Evolutionary conservation across 2,329 filamentous ascomycete genomes (phyloP).

Genomic region (Fusarium xylarioides): DNA sequence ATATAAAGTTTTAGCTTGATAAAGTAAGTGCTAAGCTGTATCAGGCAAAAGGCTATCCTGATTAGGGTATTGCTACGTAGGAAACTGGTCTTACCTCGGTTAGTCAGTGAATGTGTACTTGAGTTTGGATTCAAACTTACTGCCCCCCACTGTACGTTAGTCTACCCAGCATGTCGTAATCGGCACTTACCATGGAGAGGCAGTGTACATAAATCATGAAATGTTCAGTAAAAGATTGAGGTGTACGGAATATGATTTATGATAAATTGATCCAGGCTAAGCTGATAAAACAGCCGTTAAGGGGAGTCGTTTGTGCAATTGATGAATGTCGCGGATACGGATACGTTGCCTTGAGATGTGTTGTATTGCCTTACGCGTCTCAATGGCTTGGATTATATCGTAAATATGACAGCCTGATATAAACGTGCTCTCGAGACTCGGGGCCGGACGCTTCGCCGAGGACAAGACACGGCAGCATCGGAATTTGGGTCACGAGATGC

Average conservation of each 20-base stretch:
- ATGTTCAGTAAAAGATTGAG: not conserved
- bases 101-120: too few relatives aligned
- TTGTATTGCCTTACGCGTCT: conserved; percentile 13
- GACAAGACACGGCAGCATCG: conserved; percentile 7
- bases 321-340: conserved; percentile 18
- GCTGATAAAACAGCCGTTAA: conserved; percentile 5
- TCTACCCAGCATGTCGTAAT: not conserved
- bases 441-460: not conserved
- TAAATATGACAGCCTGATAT: not conserved
- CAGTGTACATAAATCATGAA: not conserved
- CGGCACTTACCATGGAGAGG: not conserved
- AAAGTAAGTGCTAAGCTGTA: too few relatives aligned
- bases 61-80: too few relatives aligned
- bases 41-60: too few relatives aligned
- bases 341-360: conserved; percentile 22
- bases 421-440: not conserved
- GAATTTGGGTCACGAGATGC: conserved; percentile 7
- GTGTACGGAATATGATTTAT: conserved; percentile 3
- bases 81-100: too few relatives aligned
- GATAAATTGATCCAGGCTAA: conserved; percentile 1
- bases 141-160: too few relatives aligned
- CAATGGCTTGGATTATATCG: conserved; percentile 3
- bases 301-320: not conserved
- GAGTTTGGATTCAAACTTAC: too few relatives aligned
- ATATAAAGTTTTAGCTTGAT: too few relatives aligned